Percentiles rank a stretch among this genome's conserved stretches.
Evolutionary conservation across 1,284 basidiomycete species (phyloP).

Genomic region (Ceraceosorus bombacis): DNA sequence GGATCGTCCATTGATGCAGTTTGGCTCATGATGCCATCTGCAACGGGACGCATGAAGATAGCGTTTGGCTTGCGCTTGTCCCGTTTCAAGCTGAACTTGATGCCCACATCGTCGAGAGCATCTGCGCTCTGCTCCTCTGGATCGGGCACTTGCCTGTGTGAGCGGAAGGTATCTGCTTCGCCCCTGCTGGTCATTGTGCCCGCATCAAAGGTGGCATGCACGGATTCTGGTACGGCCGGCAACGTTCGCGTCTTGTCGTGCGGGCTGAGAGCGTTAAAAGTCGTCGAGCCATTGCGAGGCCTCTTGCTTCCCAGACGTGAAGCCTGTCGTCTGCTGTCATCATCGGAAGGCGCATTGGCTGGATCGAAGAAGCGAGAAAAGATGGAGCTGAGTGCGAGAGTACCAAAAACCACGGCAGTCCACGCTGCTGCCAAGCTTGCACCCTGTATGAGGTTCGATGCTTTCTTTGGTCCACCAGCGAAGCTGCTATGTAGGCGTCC

Average conservation of each 20-base stretch:
- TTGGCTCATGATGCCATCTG: background rate
- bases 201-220: slow-evolving; percentile 19
- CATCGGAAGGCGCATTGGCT: slow-evolving; percentile 3
- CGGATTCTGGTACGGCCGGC: slow-evolving; percentile 37
- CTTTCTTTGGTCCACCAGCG: background rate
- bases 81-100: slow-evolving; percentile 3
- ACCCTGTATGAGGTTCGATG: slow-evolving; percentile 2
- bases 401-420: slow-evolving; percentile 26
- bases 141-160: slow-evolving; percentile 8
- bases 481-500: background rate
- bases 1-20: background rate
- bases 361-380: slow-evolving; percentile 29
- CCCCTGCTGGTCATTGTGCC: slow-evolving; percentile 12
- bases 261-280: background rate
- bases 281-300: slow-evolving; percentile 5
- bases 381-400: slow-evolving; percentile 24
- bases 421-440: slow-evolving; percentile 20
- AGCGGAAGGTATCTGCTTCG: slow-evolving; percentile 20
- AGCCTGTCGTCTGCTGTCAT: background rate
- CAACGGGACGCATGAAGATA: background rate
- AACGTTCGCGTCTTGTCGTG: slow-evolving; percentile 23
- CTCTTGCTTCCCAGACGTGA: background rate
- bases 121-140: slow-evolving; percentile 11
- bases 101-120: background rate
- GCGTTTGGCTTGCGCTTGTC: background rate